Conservation (phyloP, 805 yeast genomes). For the Kazachstania kunashirensis region DNA sequence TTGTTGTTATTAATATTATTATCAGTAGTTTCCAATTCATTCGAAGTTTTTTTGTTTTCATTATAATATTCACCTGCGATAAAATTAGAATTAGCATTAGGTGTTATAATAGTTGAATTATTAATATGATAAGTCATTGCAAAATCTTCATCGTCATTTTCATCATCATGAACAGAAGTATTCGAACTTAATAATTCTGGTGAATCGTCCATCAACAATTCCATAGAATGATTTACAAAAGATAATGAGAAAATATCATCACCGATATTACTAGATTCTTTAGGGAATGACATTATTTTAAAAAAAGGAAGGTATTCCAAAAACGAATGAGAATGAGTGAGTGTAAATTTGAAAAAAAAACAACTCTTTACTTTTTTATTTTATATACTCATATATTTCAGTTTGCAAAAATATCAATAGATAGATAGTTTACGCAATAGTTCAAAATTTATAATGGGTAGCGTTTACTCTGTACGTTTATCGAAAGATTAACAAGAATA, state of each 20-base stretch:
- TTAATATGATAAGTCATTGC: neutral
- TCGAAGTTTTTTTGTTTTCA: neutral
- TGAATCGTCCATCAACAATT: neutral
- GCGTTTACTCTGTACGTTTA: no score
- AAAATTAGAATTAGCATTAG: neutral
- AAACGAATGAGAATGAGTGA: no score
- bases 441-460: no score
- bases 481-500: no score
- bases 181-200: neutral
- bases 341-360: no score
- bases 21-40: no score
- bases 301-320: no score
- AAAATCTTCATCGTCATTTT: neutral
- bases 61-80: neutral
- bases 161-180: neutral
- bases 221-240: slow-evolving; percentile 1
- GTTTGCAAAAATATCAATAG: no score
- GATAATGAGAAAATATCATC: slow-evolving; percentile 4
- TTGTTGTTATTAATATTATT: neutral
- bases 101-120: neutral
- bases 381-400: no score
- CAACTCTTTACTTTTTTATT: no score
- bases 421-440: no score
- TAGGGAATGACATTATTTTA: neutral
- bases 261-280: neutral